phyloP scores from a whole-genome alignment of 495 filamentous ascomycete species.

The Neurospora sp. region DNA sequence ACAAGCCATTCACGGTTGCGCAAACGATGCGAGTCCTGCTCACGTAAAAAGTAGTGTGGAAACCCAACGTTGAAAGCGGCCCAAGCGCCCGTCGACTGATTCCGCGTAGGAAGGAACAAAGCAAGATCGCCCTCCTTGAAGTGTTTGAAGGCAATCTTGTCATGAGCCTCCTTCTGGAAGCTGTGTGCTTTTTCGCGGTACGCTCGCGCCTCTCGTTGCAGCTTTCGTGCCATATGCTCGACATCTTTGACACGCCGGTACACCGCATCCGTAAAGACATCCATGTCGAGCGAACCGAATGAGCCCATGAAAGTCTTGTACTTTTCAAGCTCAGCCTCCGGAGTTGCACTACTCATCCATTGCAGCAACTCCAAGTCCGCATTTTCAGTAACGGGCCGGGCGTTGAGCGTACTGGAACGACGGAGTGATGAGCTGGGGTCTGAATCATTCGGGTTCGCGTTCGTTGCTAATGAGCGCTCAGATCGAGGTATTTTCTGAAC shows the following conservation, averaged over 20 bases:
- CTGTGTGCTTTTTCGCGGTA: slow-evolving; percentile 83
- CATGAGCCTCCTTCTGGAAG: slow-evolving; percentile 78
- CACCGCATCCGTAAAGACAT: slow-evolving; percentile 70
- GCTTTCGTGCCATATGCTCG: slow-evolving; percentile 80
- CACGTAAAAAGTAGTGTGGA: slow-evolving; percentile 91
- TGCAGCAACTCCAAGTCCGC: slow-evolving; percentile 56
- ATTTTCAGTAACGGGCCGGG: slow-evolving; percentile 32
- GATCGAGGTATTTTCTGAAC: slow-evolving; percentile 68
- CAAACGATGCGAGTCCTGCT: slow-evolving; percentile 82
- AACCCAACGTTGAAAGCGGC: slow-evolving; percentile 96
- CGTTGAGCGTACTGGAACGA: slow-evolving; percentile 33
- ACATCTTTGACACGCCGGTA: slow-evolving; percentile 81
- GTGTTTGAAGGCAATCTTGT: slow-evolving; percentile 91
- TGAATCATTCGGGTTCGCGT: slow-evolving; percentile 43
- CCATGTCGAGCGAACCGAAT: slow-evolving; percentile 67
- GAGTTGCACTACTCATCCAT: slow-evolving; percentile 65
- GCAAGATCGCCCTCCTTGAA: slow-evolving; percentile 97
- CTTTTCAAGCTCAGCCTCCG: slow-evolving; percentile 54
- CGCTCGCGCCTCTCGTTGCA: slow-evolving; percentile 72
- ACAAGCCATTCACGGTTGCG: slow-evolving; percentile 83
- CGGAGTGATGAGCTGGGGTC: slow-evolving; percentile 51
- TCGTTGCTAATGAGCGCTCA: slow-evolving; percentile 31
- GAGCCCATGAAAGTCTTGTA: slow-evolving; percentile 62
- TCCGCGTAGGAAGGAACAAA: slow-evolving; percentile 87
- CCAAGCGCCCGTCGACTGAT: slow-evolving; percentile 90